Evolutionary conservation across 345 rosid species (phyloP).

Genomic region (Syzygium grande): DNA sequence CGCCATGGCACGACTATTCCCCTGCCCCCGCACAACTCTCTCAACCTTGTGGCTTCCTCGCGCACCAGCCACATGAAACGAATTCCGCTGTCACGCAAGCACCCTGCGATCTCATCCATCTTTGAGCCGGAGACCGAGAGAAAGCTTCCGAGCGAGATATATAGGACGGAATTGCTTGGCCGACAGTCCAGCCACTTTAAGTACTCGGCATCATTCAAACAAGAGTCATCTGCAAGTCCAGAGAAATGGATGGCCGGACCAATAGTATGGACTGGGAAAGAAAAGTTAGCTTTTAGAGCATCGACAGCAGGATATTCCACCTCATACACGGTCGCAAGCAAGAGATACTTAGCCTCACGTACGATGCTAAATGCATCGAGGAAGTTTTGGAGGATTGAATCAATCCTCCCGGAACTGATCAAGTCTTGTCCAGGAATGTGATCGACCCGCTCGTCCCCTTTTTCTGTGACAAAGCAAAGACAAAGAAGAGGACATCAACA

Average conservation of each 20-base stretch:
- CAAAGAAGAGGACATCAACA: neutral
- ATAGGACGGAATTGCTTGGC: constrained; percentile 19
- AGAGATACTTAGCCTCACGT: neutral
- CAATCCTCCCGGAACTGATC: neutral
- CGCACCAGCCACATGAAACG: constrained; percentile 32
- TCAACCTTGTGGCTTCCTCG: neutral
- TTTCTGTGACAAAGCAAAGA: neutral
- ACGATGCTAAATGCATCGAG: neutral
- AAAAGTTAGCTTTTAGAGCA: neutral
- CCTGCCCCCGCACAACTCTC: neutral
- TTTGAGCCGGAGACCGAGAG: constrained; percentile 18
- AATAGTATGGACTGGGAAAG: constrained; percentile 14
- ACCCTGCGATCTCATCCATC: constrained; percentile 26
- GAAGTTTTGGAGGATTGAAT: constrained; percentile 5
- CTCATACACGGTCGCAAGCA: neutral
- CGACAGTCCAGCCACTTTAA: constrained; percentile 25
- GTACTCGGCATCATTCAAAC: neutral
- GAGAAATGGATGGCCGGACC: constrained; percentile 36
- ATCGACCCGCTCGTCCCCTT: constrained; percentile 13
- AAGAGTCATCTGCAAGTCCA: constrained; percentile 1
- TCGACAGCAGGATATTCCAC: neutral
- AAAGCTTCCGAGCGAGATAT: constrained; percentile 34
- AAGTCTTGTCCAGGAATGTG: constrained; percentile 21
- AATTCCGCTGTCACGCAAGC: constrained; percentile 15
- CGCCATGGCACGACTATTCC: constrained; percentile 51